Percentiles rank a stretch among this genome's conserved stretches.
phyloP scores from a whole-genome alignment of 768 basidiomycete species.

The Melanogaster broomeanus region DNA sequence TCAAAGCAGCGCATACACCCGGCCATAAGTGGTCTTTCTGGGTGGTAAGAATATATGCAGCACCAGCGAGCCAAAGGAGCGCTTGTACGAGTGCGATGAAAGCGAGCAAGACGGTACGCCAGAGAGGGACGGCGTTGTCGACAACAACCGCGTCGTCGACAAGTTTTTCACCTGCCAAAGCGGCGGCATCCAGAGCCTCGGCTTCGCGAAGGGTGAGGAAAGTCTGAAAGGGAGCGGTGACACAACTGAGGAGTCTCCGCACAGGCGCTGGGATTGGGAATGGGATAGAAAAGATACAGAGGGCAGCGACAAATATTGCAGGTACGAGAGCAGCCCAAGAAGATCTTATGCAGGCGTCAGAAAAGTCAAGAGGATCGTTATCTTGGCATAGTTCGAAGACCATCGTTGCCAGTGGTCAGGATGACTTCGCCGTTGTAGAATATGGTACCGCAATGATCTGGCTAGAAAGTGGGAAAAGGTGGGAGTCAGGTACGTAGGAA shows the following conservation, averaged over 20 bases:
- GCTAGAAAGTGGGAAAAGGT: too few relatives aligned
- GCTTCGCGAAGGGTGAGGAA: slow-evolving; percentile 59
- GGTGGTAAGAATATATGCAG: slow-evolving; percentile 53
- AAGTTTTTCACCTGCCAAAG: background rate
- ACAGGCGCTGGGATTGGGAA: slow-evolving; percentile 22
- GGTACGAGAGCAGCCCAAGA: slow-evolving; percentile 55
- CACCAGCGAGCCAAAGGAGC: slow-evolving; percentile 58
- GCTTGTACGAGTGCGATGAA: slow-evolving; percentile 57
- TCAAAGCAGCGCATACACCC: slow-evolving; percentile 44
- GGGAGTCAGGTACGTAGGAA: too few relatives aligned
- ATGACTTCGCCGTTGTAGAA: too few relatives aligned
- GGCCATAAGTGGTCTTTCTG: slow-evolving; percentile 35
- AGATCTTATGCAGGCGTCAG: slow-evolving; percentile 46
- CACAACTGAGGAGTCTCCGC: slow-evolving; percentile 14
- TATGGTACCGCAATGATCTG: too few relatives aligned
- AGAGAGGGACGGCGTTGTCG: slow-evolving; percentile 42
- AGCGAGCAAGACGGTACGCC: slow-evolving; percentile 61
- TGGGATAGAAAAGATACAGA: slow-evolving; percentile 40
- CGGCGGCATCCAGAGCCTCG: slow-evolving; percentile 43
- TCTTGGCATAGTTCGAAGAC: slow-evolving; percentile 12
- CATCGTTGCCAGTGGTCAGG: too few relatives aligned
- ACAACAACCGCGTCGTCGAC: background rate
- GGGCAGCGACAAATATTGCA: slow-evolving; percentile 43
- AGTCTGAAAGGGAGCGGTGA: slow-evolving; percentile 31
- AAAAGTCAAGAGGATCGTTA: slow-evolving; percentile 38